phyloP scores from a whole-genome alignment of 768 basidiomycete genomes.

The Suillus sp. region DNA sequence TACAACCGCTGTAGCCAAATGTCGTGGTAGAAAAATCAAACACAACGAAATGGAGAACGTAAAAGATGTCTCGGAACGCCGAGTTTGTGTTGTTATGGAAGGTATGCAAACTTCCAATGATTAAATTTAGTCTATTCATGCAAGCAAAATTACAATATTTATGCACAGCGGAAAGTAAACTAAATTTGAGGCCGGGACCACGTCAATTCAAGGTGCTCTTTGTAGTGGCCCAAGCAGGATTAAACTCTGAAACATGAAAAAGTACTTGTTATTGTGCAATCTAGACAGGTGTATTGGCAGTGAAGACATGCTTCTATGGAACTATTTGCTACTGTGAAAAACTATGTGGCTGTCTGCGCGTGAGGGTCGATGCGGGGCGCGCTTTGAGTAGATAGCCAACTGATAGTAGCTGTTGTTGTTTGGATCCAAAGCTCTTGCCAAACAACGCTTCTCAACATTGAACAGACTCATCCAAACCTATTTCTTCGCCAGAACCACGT shows the following conservation, averaged over 20 bases:
- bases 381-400: constrained; percentile 9
- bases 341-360: constrained; percentile 2
- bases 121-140: constrained; percentile 9
- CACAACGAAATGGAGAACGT: constrained; percentile 27
- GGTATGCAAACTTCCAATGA: constrained; percentile 8
- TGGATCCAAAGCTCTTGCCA: constrained; percentile 36
- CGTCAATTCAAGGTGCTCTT: neutral
- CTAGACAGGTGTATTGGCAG: neutral
- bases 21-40: constrained; percentile 11
- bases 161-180: neutral
- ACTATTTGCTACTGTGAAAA: neutral
- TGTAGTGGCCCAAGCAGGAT: neutral
- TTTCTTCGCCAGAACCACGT: constrained; percentile 13
- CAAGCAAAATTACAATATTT: neutral
- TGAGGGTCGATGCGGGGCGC: neutral
- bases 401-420: constrained; percentile 30
- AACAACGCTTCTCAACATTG: constrained; percentile 30
- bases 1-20: constrained; percentile 6
- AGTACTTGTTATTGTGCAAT: neutral
- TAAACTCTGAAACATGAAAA: neutral
- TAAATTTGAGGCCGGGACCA: neutral
- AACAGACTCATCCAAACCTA: constrained; percentile 17
- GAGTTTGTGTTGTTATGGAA: constrained; percentile 15
- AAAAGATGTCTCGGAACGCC: constrained; percentile 21
- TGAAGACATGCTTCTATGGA: neutral